A percentile compares a stretch with the other conserved stretches of the same genome.
phyloP scores from a whole-genome alignment of 495 filamentous ascomycete species.

The Penicillium subrubescens region DNA sequence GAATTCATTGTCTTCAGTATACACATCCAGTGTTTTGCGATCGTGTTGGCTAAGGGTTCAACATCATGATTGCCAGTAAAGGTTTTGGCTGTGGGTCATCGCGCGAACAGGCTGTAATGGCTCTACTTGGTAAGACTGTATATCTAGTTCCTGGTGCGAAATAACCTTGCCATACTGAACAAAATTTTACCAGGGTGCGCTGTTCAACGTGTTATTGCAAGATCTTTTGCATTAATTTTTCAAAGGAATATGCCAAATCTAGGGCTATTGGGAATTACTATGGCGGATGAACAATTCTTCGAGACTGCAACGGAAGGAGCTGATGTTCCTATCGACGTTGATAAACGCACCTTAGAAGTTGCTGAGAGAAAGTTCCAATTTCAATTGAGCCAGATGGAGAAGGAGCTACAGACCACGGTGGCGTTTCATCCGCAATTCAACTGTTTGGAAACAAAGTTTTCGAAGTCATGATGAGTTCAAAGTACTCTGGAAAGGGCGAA shows the following conservation, averaged over 20 bases:
- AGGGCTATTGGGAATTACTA: slow-evolving; percentile 39
- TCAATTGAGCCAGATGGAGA: slow-evolving; percentile 39
- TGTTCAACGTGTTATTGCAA: slow-evolving; percentile 43
- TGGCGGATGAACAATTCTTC: slow-evolving; percentile 37
- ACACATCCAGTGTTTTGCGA: slow-evolving; percentile 42
- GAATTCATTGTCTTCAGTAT: slow-evolving; percentile 38
- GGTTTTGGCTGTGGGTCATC: slow-evolving; percentile 49
- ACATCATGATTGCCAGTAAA: slow-evolving; percentile 44
- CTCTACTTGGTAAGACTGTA: slow-evolving; percentile 28
- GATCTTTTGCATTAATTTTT: slow-evolving; percentile 47
- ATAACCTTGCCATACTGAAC: background rate
- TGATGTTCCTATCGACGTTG: slow-evolving; percentile 32
- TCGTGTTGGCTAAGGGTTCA: slow-evolving; percentile 32
- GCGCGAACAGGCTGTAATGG: slow-evolving; percentile 43
- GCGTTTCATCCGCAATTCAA: slow-evolving; percentile 35
- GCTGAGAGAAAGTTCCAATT: slow-evolving; percentile 29
- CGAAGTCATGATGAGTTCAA: slow-evolving; percentile 23
- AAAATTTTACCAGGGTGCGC: slow-evolving; percentile 15
- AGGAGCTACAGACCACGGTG: slow-evolving; percentile 34
- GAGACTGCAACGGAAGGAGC: slow-evolving; percentile 31
- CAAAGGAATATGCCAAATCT: slow-evolving; percentile 42
- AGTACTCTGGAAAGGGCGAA: background rate
- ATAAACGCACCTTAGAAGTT: slow-evolving; percentile 15
- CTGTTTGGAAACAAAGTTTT: slow-evolving; percentile 40
- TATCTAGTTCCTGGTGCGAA: no score